These are phyloP conservation scores for Leccinum solheimii DNA, from an alignment of 1,284 basidiomycete species.

Conservation along the genomic window DNA sequence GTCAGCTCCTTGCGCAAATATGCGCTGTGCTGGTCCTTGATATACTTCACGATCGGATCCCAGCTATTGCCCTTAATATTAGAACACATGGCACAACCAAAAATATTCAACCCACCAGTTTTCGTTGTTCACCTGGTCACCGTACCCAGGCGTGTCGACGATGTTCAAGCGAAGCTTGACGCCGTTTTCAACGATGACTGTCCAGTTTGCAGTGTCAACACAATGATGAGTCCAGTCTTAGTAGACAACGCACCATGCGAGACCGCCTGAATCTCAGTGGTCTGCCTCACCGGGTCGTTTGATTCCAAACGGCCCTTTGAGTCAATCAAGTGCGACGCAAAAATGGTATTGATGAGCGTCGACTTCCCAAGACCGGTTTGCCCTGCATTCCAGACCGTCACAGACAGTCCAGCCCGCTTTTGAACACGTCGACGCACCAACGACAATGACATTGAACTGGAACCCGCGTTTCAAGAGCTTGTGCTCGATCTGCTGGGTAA, in stretches of 20 bases:
- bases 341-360: slow-evolving; percentile 98
- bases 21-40: slow-evolving; percentile 98
- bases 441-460: slow-evolving; percentile 98
- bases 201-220: slow-evolving; percentile 6
- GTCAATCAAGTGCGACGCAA: slow-evolving; percentile 96
- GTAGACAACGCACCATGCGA: slow-evolving; percentile 76
- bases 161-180: slow-evolving; percentile 96
- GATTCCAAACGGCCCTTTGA: slow-evolving; percentile 92
- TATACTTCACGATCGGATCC: slow-evolving; percentile 99
- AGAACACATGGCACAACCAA: slow-evolving; percentile 1
- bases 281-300: slow-evolving; percentile 87
- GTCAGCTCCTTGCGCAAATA: slow-evolving; percentile 99
- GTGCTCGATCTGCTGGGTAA: slow-evolving; percentile 98
- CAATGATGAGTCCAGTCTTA: neutral
- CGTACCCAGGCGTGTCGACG: slow-evolving; percentile 98
- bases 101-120: slow-evolving; percentile 69
- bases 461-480: slow-evolving; percentile 99
- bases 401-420: neutral
- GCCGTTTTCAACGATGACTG: slow-evolving; percentile 96
- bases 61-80: slow-evolving; percentile 56
- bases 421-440: slow-evolving; percentile 60
- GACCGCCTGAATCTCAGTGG: slow-evolving; percentile 94
- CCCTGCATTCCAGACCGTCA: slow-evolving; percentile 48
- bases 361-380: slow-evolving; percentile 99
- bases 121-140: slow-evolving; percentile 99